These are phyloP conservation scores for Boechera retrofracta DNA, from an alignment of 345 rosid species.

Conservation along the genomic window DNA sequence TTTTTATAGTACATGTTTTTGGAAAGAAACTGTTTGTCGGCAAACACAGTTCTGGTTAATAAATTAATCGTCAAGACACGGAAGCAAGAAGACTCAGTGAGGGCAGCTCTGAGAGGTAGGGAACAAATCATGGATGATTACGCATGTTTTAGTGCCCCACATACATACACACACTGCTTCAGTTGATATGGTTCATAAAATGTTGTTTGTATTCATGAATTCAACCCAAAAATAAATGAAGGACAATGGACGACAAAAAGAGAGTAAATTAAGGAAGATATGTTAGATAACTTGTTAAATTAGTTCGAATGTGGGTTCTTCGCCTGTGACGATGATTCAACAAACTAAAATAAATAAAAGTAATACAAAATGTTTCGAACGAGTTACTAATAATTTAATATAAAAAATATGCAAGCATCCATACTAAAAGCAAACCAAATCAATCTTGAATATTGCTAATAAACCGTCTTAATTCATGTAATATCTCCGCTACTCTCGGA, in stretches of 20 bases:
- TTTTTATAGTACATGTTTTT: no score
- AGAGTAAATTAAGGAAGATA: not conserved
- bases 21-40: not conserved
- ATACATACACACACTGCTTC: not conserved
- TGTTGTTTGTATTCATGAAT: not conserved
- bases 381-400: not conserved
- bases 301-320: not conserved
- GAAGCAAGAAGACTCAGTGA: not conserved
- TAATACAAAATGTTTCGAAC: not conserved
- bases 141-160: not conserved
- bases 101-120: not conserved
- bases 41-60: not conserved
- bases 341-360: not conserved
- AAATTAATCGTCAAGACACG: not conserved
- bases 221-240: not conserved
- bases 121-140: slow-evolving; percentile 1
- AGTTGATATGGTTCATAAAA: not conserved
- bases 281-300: not conserved
- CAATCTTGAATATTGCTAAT: slow-evolving; percentile 9
- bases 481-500: slow-evolving; percentile 8
- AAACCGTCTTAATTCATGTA: slow-evolving; percentile 31
- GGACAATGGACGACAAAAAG: slow-evolving; percentile 2
- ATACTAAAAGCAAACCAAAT: slow-evolving; percentile 8
- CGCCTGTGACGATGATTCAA: no score
- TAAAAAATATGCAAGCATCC: slow-evolving; percentile 5